Evolutionary conservation across 306 rosid genomes (phyloP).

Genomic region (Ceratonia siliqua): DNA sequence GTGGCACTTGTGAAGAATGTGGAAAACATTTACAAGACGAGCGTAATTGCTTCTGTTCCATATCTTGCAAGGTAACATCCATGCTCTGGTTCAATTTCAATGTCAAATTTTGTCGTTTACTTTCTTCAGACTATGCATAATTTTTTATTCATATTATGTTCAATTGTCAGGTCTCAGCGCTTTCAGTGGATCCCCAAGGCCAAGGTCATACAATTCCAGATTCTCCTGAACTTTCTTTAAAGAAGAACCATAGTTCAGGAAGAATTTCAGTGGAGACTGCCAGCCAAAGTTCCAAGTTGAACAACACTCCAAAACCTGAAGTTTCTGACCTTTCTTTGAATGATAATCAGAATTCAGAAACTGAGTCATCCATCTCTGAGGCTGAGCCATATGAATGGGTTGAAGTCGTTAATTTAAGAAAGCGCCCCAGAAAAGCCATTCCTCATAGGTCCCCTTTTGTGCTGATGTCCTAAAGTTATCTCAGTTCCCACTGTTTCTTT

Average conservation of each 20-base stretch:
- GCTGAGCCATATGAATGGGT: constrained; percentile 78
- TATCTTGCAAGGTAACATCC: constrained; percentile 82
- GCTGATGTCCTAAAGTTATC: constrained; percentile 34
- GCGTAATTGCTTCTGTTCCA: constrained; percentile 85
- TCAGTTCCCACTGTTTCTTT: background rate
- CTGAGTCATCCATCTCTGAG: constrained; percentile 71
- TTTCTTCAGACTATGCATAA: background rate
- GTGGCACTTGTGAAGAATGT: constrained; percentile 86
- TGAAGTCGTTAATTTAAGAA: constrained; percentile 71
- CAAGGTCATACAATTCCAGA: constrained; percentile 26
- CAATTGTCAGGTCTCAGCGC: constrained; percentile 44
- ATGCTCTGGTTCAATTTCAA: constrained; percentile 6
- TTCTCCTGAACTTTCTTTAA: too few relatives aligned
- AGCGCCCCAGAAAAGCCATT: constrained; percentile 72
- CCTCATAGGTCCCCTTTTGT: constrained; percentile 70
- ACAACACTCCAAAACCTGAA: constrained; percentile 40
- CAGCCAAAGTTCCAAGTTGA: constrained; percentile 39
- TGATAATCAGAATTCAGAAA: constrained; percentile 55
- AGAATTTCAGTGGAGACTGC: constrained; percentile 34
- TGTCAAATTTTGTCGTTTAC: constrained; percentile 7
- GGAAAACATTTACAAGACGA: constrained; percentile 82
- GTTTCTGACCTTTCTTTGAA: constrained; percentile 43
- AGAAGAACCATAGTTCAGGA: constrained; percentile 17
- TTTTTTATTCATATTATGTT: constrained; percentile 15
- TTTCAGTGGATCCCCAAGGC: constrained; percentile 47